phyloP scores from a whole-genome alignment of 129 eudicot genomes.

The Logfia minima region DNA sequence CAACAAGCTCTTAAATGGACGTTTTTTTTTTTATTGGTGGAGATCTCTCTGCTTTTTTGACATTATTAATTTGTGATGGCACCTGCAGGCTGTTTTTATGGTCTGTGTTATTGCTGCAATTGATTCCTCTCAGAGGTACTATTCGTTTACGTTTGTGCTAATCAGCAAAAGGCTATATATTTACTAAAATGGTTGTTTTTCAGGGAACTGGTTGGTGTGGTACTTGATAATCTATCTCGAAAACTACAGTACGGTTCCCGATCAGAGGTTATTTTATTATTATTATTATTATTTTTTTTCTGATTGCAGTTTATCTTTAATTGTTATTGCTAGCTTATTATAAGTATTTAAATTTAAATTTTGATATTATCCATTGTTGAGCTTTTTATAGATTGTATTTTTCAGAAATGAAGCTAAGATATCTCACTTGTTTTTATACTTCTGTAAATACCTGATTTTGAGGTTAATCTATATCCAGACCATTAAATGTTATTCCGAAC shows the following conservation, averaged over 20 bases:
- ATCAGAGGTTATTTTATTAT: slow-evolving; percentile 56
- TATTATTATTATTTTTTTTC: too few species aligned
- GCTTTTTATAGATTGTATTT: slow-evolving; percentile 7
- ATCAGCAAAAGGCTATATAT: not conserved
- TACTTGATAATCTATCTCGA: slow-evolving; percentile 71
- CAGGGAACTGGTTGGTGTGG: slow-evolving; percentile 82
- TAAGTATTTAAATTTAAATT: not conserved
- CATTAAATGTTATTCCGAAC: not conserved
- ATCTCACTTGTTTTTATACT: slow-evolving; percentile 24
- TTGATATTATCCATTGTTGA: not conserved
- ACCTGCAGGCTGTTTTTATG: slow-evolving; percentile 85
- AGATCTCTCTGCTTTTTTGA: slow-evolving; percentile 11
- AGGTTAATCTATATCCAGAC: slow-evolving; percentile 13
- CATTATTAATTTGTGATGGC: slow-evolving; percentile 16
- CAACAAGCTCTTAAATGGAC: slow-evolving; percentile 3
- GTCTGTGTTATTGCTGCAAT: slow-evolving; percentile 85
- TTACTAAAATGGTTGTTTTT: slow-evolving; percentile 25
- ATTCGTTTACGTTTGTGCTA: slow-evolving; percentile 14
- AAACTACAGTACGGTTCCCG: slow-evolving; percentile 61
- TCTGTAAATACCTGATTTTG: slow-evolving; percentile 1
- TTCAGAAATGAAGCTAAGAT: not conserved
- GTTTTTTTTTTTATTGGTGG: slow-evolving; percentile 12
- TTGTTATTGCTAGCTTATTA: slow-evolving; percentile 11
- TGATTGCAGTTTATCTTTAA: slow-evolving; percentile 12
- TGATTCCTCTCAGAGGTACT: slow-evolving; percentile 75